Base-by-base conservation (phyloP, 2,329 filamentous ascomycete species). In the Botrytis squamosa region DNA sequence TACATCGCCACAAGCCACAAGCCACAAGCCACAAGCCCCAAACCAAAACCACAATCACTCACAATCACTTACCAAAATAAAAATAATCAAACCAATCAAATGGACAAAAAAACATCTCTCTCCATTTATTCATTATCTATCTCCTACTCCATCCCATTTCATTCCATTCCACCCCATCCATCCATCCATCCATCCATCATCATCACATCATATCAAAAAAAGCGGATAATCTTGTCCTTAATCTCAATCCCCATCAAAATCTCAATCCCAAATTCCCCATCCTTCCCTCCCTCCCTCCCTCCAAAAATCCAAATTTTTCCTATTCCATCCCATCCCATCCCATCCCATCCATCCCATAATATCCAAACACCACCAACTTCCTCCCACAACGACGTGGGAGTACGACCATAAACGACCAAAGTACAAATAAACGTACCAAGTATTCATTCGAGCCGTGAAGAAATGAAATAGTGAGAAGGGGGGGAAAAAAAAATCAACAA, bases 161-260 rank as follows among this genome's bases (percentile, higher is more conserved):
- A 20, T 12, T 8, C 33, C 46, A 20, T 22, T 14, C 8, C 20
- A 14, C 6, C 46, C 16, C 42, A 44, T 20, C 42, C 18, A n/a
- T 20, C 44, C 44, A 52, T 52, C 49, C 38, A 40, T 12, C 38
- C 40, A 42, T 16, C 40, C 40, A 42, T 16, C 66, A 36, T 68
- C 36, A 42, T 68, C 66, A 68, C 49, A 68, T 68, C 49, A 68
- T 68, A 33, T 38, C 49, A n/a, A 66, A 36, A 36, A n/a, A 14
- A 18, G 9, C 25, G 36, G n/a, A 57, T 42, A 20, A 57, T 68
- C 49, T 20, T 29, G n/a, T 40, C 0, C 65, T 33, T 29, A 12
- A 57, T 68, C 46, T 29, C 22, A 42, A 4, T 42, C 40, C 14
- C 40, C 40, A 42, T 16, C 33, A 33, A 33, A 33, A 33, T 33